Evolutionary conservation across 169 alveolate genomes (phyloP).

Genomic region (Plasmodium chabaudi): DNA sequence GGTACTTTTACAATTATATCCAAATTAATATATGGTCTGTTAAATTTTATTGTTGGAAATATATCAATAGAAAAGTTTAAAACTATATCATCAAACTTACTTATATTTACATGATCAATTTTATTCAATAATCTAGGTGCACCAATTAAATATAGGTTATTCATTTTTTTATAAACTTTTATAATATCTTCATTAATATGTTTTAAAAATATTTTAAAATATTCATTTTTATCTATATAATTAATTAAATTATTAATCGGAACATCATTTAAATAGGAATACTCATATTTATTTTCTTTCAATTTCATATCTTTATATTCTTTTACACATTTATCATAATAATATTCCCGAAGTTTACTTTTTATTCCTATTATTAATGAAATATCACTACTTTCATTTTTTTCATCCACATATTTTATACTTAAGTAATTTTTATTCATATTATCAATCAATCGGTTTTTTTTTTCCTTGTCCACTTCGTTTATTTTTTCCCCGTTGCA

Average conservation of each 20-base stretch:
- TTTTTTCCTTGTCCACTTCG: slow-evolving; percentile 18
- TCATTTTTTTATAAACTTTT: slow-evolving; percentile 39
- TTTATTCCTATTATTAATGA: slow-evolving; percentile 39
- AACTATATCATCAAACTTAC: slow-evolving; percentile 46
- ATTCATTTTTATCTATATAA: slow-evolving; percentile 61
- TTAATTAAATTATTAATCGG: slow-evolving; percentile 69
- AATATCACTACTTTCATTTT: slow-evolving; percentile 61
- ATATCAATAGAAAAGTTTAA: slow-evolving; percentile 59
- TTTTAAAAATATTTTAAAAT: slow-evolving; percentile 42
- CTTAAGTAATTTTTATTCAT: slow-evolving; percentile 14
- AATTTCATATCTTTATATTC: slow-evolving; percentile 39
- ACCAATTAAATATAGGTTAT: slow-evolving; percentile 62
- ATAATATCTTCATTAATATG: slow-evolving; percentile 54
- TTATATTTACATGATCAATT: slow-evolving; percentile 50
- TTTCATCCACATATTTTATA: slow-evolving; percentile 57
- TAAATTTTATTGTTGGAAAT: slow-evolving; percentile 54
- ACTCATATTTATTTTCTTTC: slow-evolving; percentile 68
- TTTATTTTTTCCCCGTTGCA: background rate
- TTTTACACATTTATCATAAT: slow-evolving; percentile 67
- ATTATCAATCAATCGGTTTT: slow-evolving; percentile 4
- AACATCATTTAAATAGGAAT: slow-evolving; percentile 54
- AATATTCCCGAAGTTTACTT: slow-evolving; percentile 47
- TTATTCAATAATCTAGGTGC: slow-evolving; percentile 53
- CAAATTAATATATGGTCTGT: slow-evolving; percentile 34
- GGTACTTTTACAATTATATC: slow-evolving; percentile 38